Conservation (phyloP, 805 yeast genomes). For the Wickerhamiella azyma region DNA sequence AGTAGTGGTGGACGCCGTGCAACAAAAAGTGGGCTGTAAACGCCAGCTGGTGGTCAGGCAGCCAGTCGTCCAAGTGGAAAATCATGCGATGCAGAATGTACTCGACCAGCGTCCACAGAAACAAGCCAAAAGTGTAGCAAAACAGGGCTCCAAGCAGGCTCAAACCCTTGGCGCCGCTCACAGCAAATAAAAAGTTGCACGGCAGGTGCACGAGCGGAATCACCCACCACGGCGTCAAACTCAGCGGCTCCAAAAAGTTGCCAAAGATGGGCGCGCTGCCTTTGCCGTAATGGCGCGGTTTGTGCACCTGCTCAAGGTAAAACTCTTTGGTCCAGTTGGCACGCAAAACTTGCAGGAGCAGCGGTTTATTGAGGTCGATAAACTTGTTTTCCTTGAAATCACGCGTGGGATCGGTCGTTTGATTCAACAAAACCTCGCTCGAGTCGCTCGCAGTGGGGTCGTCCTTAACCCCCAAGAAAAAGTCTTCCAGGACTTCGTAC, state of each 20-base stretch:
- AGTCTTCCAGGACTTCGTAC: slow-evolving; percentile 73
- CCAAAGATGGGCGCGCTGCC: slow-evolving; percentile 96
- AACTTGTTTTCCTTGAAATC: slow-evolving; percentile 73
- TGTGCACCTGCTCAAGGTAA: slow-evolving; percentile 88
- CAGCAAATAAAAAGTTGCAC: slow-evolving; percentile 48
- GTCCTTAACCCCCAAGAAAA: slow-evolving; percentile 57
- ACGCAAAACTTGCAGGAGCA: slow-evolving; percentile 64
- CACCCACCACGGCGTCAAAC: slow-evolving; percentile 89
- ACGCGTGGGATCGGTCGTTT: slow-evolving; percentile 61
- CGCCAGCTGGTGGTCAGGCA: slow-evolving; percentile 68
- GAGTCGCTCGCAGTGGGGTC: slow-evolving; percentile 49
- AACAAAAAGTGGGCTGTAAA: slow-evolving; percentile 75
- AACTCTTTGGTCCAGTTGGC: slow-evolving; percentile 74
- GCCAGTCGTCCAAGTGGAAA: slow-evolving; percentile 78
- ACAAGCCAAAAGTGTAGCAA: slow-evolving; percentile 67
- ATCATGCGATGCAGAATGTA: slow-evolving; percentile 78
- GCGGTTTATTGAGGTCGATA: slow-evolving; percentile 70
- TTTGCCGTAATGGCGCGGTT: slow-evolving; percentile 95
- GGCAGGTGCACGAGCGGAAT: slow-evolving; percentile 86
- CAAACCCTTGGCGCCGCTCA: slow-evolving; percentile 43
- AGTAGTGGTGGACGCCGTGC: slow-evolving; percentile 93
- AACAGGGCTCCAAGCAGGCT: slow-evolving; percentile 32
- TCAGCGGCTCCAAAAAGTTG: slow-evolving; percentile 80
- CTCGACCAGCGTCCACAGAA: slow-evolving; percentile 88
- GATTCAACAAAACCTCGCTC: slow-evolving; percentile 33